phyloP scores from a whole-genome alignment of 2,329 filamentous ascomycete species.

The Penicillium sp. region DNA sequence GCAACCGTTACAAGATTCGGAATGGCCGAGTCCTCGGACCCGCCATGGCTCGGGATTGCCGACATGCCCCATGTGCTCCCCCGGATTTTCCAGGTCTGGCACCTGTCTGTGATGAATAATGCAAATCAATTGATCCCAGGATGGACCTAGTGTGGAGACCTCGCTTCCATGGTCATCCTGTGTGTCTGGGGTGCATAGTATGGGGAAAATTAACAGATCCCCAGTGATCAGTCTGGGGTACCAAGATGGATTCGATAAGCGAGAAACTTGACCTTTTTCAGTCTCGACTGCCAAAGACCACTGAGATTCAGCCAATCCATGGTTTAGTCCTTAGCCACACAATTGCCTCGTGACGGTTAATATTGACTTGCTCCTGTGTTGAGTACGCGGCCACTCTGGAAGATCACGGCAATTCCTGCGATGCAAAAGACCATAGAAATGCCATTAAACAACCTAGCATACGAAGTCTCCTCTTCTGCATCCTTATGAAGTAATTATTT shows the following conservation, averaged over 20 bases:
- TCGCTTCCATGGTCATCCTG: neutral
- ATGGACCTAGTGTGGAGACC: neutral
- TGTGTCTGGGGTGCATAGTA: conserved; percentile 3
- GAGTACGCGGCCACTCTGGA: neutral
- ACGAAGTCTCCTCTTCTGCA: neutral
- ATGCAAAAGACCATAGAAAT: neutral
- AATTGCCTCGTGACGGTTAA: neutral
- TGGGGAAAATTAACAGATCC: neutral
- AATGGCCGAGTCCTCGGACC: neutral
- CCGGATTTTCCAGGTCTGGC: conserved; percentile 11
- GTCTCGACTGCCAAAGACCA: neutral
- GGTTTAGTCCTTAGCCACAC: neutral
- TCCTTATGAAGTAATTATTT: neutral
- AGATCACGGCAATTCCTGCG: neutral
- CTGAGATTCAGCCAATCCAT: neutral
- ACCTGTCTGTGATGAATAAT: conserved; percentile 1
- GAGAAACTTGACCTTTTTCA: neutral
- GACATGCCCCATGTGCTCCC: neutral
- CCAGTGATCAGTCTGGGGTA: conserved; percentile 5
- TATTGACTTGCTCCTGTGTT: neutral
- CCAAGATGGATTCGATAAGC: neutral
- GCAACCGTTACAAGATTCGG: neutral
- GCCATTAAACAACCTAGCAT: neutral
- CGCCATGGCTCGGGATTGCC: neutral
- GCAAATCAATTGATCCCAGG: neutral